A percentile compares a stretch with the other conserved stretches of the same genome.
phyloP scores from a whole-genome alignment of 2,329 filamentous ascomycete genomes.

The Botrytis sinoallii region DNA sequence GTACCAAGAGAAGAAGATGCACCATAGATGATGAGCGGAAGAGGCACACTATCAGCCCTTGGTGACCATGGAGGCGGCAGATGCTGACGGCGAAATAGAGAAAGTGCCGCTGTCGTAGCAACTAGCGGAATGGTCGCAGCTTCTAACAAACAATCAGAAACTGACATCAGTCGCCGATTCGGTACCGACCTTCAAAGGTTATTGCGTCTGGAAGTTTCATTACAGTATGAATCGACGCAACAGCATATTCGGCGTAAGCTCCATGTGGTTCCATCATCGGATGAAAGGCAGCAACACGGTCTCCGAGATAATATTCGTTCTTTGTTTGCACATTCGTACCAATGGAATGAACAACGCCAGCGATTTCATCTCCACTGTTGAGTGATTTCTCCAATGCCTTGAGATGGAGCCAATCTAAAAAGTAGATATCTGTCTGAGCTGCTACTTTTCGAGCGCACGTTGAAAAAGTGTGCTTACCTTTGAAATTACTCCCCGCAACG shows the following conservation, averaged over 20 bases:
- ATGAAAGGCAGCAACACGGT: conserved; percentile 47
- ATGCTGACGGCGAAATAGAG: conserved; percentile 37
- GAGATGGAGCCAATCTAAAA: neutral
- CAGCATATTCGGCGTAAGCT: conserved; percentile 57
- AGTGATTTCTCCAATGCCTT: conserved; percentile 21
- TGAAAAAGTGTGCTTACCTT: conserved; percentile 8
- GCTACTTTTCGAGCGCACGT: neutral
- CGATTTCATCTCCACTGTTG: conserved; percentile 35
- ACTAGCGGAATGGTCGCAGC: conserved; percentile 44
- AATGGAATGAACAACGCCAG: conserved; percentile 45
- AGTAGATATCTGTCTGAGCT: neutral
- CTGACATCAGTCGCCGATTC: conserved; percentile 41
- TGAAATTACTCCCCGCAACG: conserved; percentile 29
- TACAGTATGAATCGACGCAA: conserved; percentile 52
- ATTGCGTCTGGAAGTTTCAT: conserved; percentile 39
- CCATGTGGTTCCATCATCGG: conserved; percentile 50
- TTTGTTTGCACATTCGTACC: conserved; percentile 43
- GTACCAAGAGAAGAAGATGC: conserved; percentile 52
- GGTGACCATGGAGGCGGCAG: conserved; percentile 41
- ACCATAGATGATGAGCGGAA: conserved; percentile 47
- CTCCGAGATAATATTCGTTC: conserved; percentile 41
- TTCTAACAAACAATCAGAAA: conserved; percentile 41
- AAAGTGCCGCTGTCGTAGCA: conserved; percentile 42
- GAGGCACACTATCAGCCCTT: conserved; percentile 31
- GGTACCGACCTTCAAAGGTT: conserved; percentile 24